Evolutionary conservation across 202 grass and related monocot genomes (phyloP).

Genomic region (Dendrocalamus latiflorus): DNA sequence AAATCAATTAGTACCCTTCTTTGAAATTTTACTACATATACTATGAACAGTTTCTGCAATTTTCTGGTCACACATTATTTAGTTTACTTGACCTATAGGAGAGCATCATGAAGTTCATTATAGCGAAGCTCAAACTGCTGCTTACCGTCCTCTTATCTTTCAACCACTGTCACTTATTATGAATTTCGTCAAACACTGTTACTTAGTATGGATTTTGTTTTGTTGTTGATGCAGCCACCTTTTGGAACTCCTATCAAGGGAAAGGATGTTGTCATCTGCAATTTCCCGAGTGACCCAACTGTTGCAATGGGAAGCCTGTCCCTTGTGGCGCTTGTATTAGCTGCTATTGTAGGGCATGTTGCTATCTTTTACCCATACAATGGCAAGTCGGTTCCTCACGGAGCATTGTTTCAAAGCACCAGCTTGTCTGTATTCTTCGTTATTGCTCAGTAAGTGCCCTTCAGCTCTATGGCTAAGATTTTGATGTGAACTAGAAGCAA

Average conservation of each 20-base stretch:
- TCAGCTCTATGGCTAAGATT: not conserved
- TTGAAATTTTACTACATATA: not conserved
- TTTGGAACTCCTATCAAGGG: slow-evolving; percentile 58
- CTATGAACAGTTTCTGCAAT: not conserved
- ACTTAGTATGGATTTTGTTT: not conserved
- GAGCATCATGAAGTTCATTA: not conserved
- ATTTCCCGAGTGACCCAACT: slow-evolving; percentile 67
- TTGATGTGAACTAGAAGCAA: not conserved
- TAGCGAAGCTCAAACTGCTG: not conserved
- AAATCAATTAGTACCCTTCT: not conserved
- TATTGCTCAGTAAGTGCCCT: slow-evolving; percentile 59
- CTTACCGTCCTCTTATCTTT: not conserved
- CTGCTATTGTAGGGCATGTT: slow-evolving; percentile 41
- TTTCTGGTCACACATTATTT: not conserved
- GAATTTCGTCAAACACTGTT: not conserved
- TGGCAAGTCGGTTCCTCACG: slow-evolving; percentile 41
- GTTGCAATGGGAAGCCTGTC: slow-evolving; percentile 60
- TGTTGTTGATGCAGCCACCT: slow-evolving; percentile 44
- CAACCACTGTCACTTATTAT: not conserved
- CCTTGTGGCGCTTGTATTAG: slow-evolving; percentile 38
- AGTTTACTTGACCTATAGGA: not conserved
- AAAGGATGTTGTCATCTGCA: slow-evolving; percentile 81
- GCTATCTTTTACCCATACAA: slow-evolving; percentile 58
- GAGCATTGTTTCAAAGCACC: slow-evolving; percentile 57
- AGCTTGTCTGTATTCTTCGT: slow-evolving; percentile 60